Evolutionary conservation across 345 rosid species (phyloP).

Genomic region (Passiflora organensis): DNA sequence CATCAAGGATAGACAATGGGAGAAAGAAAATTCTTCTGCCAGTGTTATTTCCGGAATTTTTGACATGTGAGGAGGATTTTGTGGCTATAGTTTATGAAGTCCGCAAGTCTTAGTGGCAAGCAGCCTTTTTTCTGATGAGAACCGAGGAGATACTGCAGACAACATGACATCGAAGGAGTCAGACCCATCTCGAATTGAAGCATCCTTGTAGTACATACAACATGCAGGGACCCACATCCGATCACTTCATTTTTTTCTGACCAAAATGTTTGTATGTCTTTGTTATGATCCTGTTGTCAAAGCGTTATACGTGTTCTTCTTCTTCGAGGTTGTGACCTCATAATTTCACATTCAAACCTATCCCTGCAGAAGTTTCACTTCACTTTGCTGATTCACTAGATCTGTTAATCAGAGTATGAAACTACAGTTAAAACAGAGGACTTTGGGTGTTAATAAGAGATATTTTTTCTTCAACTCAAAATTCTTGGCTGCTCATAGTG

Average conservation of each 20-base stretch:
- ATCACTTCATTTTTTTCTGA: background rate
- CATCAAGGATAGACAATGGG: background rate
- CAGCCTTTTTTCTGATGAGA: background rate
- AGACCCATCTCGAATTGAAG: constrained; percentile 3
- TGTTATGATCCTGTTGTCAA: no score
- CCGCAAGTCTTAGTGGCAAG: background rate
- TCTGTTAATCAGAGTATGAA: background rate
- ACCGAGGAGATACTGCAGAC: background rate
- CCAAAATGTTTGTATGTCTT: background rate
- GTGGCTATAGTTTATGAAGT: background rate
- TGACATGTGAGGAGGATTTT: constrained; percentile 5
- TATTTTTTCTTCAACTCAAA: background rate
- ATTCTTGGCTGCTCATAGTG: background rate
- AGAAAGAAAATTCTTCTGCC: background rate
- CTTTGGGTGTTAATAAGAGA: no score
- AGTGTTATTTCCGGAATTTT: background rate
- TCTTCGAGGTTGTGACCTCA: no score
- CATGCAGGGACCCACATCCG: no score
- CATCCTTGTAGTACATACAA: no score
- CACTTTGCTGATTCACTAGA: no score
- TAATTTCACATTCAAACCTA: no score
- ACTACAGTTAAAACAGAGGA: no score
- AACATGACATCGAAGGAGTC: no score
- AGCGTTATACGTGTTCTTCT: no score
- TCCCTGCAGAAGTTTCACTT: no score